A percentile compares a stretch with the other conserved stretches of the same genome.
These are phyloP conservation scores for Taiozyma onychis DNA, from an alignment of 1,139 yeast species.

Conservation along the genomic window DNA sequence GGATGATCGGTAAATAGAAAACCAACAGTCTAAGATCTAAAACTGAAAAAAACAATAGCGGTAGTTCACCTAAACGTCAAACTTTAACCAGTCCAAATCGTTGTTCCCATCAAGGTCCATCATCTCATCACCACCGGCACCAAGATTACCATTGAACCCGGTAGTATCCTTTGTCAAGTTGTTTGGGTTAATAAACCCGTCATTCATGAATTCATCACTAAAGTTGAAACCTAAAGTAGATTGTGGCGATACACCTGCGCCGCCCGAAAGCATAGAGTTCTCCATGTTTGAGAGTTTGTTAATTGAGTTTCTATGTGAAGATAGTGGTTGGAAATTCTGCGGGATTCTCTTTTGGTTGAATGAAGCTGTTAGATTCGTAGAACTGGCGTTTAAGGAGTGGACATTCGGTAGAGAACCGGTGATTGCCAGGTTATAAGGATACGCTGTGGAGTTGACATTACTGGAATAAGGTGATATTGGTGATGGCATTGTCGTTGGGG, in stretches of 20 bases:
- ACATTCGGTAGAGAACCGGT: conserved; percentile 16
- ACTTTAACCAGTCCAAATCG: conserved; percentile 25
- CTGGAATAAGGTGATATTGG: conserved; percentile 20
- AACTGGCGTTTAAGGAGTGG: conserved; percentile 10
- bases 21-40: too few relatives aligned
- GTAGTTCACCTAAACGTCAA: conserved; percentile 16
- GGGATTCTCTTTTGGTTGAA: conserved; percentile 25
- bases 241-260: not conserved
- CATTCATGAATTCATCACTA: not conserved
- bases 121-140: conserved; percentile 12
- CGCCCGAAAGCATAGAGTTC: not conserved
- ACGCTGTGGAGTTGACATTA: not conserved
- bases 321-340: conserved; percentile 16
- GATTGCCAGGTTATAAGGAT: conserved; percentile 1
- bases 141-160: conserved; percentile 7
- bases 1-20: too few relatives aligned
- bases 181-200: conserved; percentile 4
- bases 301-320: not conserved
- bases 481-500: conserved; percentile 22
- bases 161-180: conserved; percentile 4
- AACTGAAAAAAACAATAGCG: not conserved
- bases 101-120: conserved; percentile 14
- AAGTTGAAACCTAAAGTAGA: not conserved
- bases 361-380: conserved; percentile 21
- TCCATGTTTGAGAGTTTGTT: not conserved